Percentiles rank a stretch among this genome's conserved stretches.
phyloP scores from a whole-genome alignment of 805 yeast genomes.

The Kazachstania viticola region DNA sequence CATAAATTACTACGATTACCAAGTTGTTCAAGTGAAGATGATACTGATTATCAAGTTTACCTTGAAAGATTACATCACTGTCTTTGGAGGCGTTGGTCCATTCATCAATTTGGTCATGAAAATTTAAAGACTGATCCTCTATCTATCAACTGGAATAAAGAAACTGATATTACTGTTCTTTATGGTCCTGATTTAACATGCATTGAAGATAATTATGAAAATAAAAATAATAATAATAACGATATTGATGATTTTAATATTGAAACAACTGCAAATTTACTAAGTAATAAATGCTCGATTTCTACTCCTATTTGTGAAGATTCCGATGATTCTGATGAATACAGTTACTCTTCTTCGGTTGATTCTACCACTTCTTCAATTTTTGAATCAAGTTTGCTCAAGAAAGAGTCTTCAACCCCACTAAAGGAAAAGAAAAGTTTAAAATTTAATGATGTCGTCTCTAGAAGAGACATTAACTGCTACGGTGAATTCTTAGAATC shows the following conservation, averaged over 20 bases:
- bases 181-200: constrained; percentile 59
- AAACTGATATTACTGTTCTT: constrained; percentile 87
- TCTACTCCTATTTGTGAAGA: neutral
- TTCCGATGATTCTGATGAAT: neutral
- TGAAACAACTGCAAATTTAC: neutral
- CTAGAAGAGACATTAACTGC: constrained; percentile 17
- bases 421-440: constrained; percentile 5
- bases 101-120: constrained; percentile 47
- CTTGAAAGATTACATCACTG: constrained; percentile 60
- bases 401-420: neutral
- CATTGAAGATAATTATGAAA: neutral
- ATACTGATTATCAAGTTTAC: constrained; percentile 21
- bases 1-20: constrained; percentile 23
- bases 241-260: no score
- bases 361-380: constrained; percentile 20
- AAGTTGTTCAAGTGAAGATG: constrained; percentile 26
- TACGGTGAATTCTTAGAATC: constrained; percentile 14
- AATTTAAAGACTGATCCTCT: constrained; percentile 67
- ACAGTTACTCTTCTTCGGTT: constrained; percentile 11
- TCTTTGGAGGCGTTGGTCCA: constrained; percentile 93
- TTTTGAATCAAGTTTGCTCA: constrained; percentile 9
- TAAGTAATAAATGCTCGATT: neutral
- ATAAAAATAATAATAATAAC: no score
- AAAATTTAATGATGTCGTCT: constrained; percentile 16
- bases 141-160: constrained; percentile 86